phyloP scores from a whole-genome alignment of 2,329 filamentous ascomycete genomes.

The Claviceps citrina region DNA sequence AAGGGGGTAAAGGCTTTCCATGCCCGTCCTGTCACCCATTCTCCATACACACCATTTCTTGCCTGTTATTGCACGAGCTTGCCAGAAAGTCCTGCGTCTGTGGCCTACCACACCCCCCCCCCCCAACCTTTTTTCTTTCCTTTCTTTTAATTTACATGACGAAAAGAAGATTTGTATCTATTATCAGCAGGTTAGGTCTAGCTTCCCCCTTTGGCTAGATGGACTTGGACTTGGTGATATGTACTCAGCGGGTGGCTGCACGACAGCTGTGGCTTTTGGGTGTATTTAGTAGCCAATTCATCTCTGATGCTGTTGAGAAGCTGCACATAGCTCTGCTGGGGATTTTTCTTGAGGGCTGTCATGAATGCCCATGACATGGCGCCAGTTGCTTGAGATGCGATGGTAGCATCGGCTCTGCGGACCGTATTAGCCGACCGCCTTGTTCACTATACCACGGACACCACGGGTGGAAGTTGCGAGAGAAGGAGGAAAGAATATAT shows the following conservation, averaged over 20 bases:
- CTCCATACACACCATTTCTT: too few species aligned
- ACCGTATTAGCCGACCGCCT: background rate
- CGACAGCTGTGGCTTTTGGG: constrained; percentile 90
- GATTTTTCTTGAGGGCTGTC: constrained; percentile 82
- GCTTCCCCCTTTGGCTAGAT: constrained; percentile 7
- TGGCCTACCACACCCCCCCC: too few species aligned
- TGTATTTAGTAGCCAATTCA: constrained; percentile 74
- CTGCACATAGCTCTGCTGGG: constrained; percentile 95
- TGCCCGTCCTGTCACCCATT: too few species aligned
- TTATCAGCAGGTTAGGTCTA: constrained; percentile 5
- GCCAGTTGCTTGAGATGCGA: constrained; percentile 77
- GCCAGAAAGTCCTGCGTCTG: too few species aligned
- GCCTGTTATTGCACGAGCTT: too few species aligned
- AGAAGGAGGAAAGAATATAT: constrained; percentile 2
- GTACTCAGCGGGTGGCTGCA: constrained; percentile 92
- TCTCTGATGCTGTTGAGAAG: constrained; percentile 92
- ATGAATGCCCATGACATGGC: constrained; percentile 99
- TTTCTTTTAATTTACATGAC: constrained; percentile 33
- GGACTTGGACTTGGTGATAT: constrained; percentile 16
- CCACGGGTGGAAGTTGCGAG: too few species aligned
- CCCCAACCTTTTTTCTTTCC: too few species aligned
- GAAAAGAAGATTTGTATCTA: constrained; percentile 46
- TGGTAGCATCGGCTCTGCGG: constrained; percentile 74
- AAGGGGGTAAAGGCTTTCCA: too few species aligned
- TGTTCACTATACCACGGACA: too few species aligned